Conservation (phyloP, 176 grass and related monocot genomes). For the Thalia dealbata region DNA sequence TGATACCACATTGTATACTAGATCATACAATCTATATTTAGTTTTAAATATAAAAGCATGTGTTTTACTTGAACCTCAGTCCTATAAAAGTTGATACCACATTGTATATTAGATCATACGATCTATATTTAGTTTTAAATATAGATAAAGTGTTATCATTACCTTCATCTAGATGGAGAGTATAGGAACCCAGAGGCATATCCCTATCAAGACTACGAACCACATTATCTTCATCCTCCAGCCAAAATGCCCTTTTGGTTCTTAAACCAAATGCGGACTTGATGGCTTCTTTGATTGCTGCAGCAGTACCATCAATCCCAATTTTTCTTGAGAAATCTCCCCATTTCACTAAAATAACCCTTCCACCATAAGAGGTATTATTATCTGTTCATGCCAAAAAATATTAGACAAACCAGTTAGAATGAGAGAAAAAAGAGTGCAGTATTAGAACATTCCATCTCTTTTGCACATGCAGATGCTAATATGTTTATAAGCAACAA, state of each 20-base stretch:
- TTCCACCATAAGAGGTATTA: constrained; percentile 51
- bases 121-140: neutral
- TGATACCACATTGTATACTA: neutral
- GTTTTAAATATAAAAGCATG: neutral
- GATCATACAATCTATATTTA: neutral
- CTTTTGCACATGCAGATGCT: too few relatives aligned
- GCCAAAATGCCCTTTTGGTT: constrained; percentile 89
- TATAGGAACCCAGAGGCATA: constrained; percentile 85
- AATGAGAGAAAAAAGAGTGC: neutral
- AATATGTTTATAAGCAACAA: neutral
- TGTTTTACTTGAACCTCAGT: too few relatives aligned
- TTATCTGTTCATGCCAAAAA: constrained; percentile 49
- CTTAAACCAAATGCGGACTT: constrained; percentile 89
- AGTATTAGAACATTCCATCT: neutral
- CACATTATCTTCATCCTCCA: constrained; percentile 95
- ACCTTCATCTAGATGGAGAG: constrained; percentile 91
- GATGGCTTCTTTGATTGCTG: constrained; percentile 87
- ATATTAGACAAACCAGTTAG: neutral
- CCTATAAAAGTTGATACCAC: too few relatives aligned
- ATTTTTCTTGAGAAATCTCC: constrained; percentile 85
- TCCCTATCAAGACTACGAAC: constrained; percentile 86
- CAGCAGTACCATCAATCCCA: constrained; percentile 81
- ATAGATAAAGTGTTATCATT: constrained; percentile 21
- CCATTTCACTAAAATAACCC: constrained; percentile 91
- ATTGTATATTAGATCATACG: neutral